Base-by-base conservation (phyloP, 768 basidiomycete species). In the Lactarius deliciosus region DNA sequence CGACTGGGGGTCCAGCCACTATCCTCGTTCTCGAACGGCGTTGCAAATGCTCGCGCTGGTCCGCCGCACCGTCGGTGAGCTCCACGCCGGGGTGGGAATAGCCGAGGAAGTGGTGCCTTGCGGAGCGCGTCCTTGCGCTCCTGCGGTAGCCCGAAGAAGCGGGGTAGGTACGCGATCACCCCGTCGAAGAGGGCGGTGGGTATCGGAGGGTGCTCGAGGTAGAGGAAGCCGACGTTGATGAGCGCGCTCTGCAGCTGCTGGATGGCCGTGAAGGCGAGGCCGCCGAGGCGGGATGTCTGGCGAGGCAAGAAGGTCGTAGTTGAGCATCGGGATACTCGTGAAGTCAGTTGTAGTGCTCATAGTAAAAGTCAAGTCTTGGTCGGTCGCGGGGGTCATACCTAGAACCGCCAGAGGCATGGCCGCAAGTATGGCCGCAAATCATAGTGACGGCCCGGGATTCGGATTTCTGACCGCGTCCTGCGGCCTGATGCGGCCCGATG, bases 11-110 rank as follows among this genome's bases (percentile, higher is more conserved):
- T 83, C 89, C 85, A 92, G 47, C 47, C n/a, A 22, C 9, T 10
- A 45, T n/a, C 9, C 69, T 78, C 76, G n/a, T 77, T 30, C 30
- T 30, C 79, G 72, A 87, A 85, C 28, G 79, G 83, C 11, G 90
- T 93, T 45, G 84, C 91, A 71, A 94, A 82, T 93, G 92, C 73
- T 94, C 92, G 57, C 92, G 81, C 70, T 82, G 81, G 74, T 94
- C 92, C 8, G 83, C 82, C 64, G 79, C 79, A 18, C 90, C 91
- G 71, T 86, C 89, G 30, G 92, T 94, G 69, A 88, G 74, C 73
- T 94, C 92, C 0, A 84, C 80, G 1, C 91, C 92, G 1, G 92
- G 75, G 57, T 77, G 80, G 8, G 86, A 87, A 74, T 94, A 94
- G 0, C 92, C 92, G 53, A 92, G 77, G 75, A 94, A 94, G 72